Evolutionary conservation across 495 filamentous ascomycete species (phyloP).

Genomic region (Chaetomidium leptoderma): DNA sequence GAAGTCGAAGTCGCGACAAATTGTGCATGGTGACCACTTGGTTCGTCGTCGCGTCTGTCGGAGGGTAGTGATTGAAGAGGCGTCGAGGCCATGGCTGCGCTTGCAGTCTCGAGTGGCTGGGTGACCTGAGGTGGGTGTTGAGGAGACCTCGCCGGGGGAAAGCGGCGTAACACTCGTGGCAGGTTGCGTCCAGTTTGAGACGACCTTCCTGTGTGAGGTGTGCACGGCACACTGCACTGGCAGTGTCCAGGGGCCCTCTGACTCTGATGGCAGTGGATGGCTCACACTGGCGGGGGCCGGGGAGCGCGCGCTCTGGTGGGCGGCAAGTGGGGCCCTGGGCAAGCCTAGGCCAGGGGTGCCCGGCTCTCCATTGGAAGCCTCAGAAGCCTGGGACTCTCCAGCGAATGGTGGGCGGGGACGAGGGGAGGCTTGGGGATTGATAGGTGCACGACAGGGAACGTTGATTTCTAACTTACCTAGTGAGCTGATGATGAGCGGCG

Average conservation of each 20-base stretch:
- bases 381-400: neutral
- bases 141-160: conserved; percentile 8
- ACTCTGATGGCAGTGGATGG: neutral
- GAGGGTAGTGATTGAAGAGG: conserved; percentile 7
- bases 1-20: conserved; percentile 13
- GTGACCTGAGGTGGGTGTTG: neutral
- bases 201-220: neutral
- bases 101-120: neutral
- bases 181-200: neutral
- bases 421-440: neutral
- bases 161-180: neutral
- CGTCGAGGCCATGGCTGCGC: conserved; percentile 21
- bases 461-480: too few relatives aligned
- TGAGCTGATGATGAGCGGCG: too few relatives aligned
- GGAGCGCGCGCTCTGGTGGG: neutral
- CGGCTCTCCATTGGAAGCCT: neutral
- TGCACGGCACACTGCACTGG: neutral
- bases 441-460: too few relatives aligned
- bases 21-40: conserved; percentile 18
- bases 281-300: neutral
- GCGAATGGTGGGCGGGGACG: neutral
- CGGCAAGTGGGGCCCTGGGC: conserved; percentile 16
- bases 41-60: conserved; percentile 19
- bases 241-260: neutral
- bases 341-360: neutral